phyloP scores from a whole-genome alignment of 805 yeast genomes.

The Maudiozyma serrabonitensis region DNA sequence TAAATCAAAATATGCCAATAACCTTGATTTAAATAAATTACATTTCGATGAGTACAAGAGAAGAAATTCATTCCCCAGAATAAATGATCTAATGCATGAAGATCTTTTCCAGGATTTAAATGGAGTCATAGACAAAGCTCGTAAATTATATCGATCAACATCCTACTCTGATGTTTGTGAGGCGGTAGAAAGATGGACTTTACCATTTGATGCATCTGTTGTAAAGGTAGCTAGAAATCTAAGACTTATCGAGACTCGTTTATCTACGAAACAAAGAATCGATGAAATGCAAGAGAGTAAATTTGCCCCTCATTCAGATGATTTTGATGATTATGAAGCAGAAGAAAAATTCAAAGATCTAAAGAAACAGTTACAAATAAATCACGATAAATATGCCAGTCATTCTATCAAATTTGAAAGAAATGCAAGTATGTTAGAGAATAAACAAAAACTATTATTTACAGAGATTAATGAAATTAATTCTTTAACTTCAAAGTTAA shows the following conservation, averaged over 20 bases:
- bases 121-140: background rate
- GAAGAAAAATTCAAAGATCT: slow-evolving; percentile 7
- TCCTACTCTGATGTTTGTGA: slow-evolving; percentile 22
- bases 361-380: slow-evolving; percentile 7
- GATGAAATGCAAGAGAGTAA: slow-evolving; percentile 1
- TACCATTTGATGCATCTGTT: slow-evolving; percentile 27
- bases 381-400: slow-evolving; percentile 11
- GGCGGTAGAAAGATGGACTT: slow-evolving; percentile 18
- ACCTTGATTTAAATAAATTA: slow-evolving; percentile 1
- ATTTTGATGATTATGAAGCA: background rate
- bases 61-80: slow-evolving; percentile 19
- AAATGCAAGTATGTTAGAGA: slow-evolving; percentile 14
- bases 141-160: slow-evolving; percentile 13
- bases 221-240: slow-evolving; percentile 23
- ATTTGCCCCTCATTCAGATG: background rate
- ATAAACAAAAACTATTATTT: slow-evolving; percentile 26
- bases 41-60: slow-evolving; percentile 21
- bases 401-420: slow-evolving; percentile 14
- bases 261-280: background rate
- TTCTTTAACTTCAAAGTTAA: slow-evolving; percentile 49
- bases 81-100: slow-evolving; percentile 6
- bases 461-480: slow-evolving; percentile 5
- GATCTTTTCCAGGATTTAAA: background rate
- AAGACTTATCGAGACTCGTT: background rate
- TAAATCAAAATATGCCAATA: background rate